Base-by-base conservation (phyloP, 495 filamentous ascomycete genomes). In the Astrothelium macrocarpum region DNA sequence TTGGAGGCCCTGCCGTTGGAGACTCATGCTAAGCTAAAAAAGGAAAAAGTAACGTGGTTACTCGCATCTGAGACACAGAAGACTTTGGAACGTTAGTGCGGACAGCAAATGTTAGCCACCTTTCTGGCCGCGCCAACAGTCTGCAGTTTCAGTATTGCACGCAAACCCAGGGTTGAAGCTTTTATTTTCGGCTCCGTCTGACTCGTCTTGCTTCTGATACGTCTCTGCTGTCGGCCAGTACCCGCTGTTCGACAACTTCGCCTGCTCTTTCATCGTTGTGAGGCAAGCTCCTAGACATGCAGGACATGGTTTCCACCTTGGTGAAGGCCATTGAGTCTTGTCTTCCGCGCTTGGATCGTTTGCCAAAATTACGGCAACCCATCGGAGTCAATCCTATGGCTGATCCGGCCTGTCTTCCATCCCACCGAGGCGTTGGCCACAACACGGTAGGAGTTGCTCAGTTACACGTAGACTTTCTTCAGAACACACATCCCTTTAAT, bases 1-100 rank as follows among this genome's bases (percentile, higher is more conserved):
- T 5, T n/a, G n/a, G n/a, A n/a, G n/a, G n/a, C n/a, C n/a, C 34
- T 39, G 34, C 34, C 14, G 45, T 49, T 49, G 45, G 45, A 49
- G 45, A 18, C 45, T 10, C 9, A 9, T 23, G 20, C 49, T 29
- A 56, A 20, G 20, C 49, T n/a, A 56, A 10, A 56, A 5, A 26
- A 26, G 25, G 25, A 2, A 10, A 56, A 56, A 29, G 7, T 26
- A 2, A 10, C 20, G 10, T 7, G 16, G 49, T 5, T 56, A 2
- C 5, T 56, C 49, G 3, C 20, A 56, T 56, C 49, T 56, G 49
- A 56, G 29, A 56, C 49, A 56, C 20, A 56, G 49, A 56, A 56
- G 49, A 23, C 20, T 56, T 56, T 7, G 49, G n/a, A 56, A 26
- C 49, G 43, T n/a, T 49, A 49, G 43, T n/a, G 43, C 23, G 18